Evolutionary conservation across 768 basidiomycete species (phyloP).

Genomic region (Russula olivacea): DNA sequence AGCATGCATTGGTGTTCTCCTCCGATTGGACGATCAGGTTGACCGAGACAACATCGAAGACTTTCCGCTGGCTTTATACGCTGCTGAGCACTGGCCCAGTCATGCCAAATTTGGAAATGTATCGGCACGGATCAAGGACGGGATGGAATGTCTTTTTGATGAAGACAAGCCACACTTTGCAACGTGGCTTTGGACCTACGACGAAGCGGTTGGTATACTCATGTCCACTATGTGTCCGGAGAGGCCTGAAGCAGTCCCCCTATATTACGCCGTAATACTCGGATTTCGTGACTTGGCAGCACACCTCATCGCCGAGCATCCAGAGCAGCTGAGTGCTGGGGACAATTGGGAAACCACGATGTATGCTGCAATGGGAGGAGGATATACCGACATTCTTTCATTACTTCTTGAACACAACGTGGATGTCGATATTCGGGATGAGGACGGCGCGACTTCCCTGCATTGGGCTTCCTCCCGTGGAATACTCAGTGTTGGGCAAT

Average conservation of each 20-base stretch:
- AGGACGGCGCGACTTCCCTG: background rate
- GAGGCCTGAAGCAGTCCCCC: background rate
- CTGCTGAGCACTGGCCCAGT: background rate
- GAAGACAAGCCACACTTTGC: background rate
- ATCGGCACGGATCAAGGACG: background rate
- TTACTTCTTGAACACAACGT: background rate
- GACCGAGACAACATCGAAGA: background rate
- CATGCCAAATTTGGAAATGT: background rate
- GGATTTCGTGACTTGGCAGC: background rate
- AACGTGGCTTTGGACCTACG: background rate
- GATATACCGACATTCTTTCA: background rate
- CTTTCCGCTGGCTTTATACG: background rate
- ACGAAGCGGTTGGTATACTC: background rate
- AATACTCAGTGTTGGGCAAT: background rate
- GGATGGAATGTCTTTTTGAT: background rate
- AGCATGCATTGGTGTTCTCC: background rate
- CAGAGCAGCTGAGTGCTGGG: background rate
- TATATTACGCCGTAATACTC: background rate
- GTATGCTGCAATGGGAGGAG: background rate
- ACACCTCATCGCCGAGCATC: background rate
- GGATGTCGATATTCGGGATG: background rate
- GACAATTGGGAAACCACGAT: background rate
- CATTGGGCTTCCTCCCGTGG: background rate
- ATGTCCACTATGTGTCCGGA: background rate
- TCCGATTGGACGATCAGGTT: background rate